A percentile compares a stretch with the other conserved stretches of the same genome.
phyloP scores from a whole-genome alignment of 805 yeast species.

The Ogataea parapolymorpha region DNA sequence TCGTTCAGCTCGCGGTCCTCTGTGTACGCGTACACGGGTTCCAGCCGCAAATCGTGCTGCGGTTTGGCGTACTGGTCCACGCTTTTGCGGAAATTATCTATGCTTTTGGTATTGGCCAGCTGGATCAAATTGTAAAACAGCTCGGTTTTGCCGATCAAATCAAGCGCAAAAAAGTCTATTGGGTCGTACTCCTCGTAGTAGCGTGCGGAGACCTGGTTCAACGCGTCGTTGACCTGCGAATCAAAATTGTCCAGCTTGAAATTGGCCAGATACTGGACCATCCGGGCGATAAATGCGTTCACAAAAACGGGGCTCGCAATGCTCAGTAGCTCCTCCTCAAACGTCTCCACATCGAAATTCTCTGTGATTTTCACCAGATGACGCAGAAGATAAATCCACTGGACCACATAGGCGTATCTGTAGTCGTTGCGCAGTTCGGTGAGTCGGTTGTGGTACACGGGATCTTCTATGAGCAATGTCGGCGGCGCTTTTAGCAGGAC shows the following conservation, averaged over 20 bases:
- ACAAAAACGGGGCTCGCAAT: slow-evolving; percentile 40
- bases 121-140: slow-evolving; percentile 40
- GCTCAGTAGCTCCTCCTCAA: slow-evolving; percentile 60
- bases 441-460: slow-evolving; percentile 30
- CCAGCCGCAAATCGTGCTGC: slow-evolving; percentile 23
- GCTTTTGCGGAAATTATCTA: slow-evolving; percentile 46
- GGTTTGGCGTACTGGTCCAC: slow-evolving; percentile 38
- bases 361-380: slow-evolving; percentile 51
- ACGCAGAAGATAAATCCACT: slow-evolving; percentile 56
- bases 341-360: slow-evolving; percentile 52
- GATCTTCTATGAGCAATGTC: slow-evolving; percentile 37
- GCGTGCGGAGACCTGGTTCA: slow-evolving; percentile 8
- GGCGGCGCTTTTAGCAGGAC: slow-evolving; percentile 40
- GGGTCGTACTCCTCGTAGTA: slow-evolving; percentile 6
- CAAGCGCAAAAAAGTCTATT: slow-evolving; percentile 28
- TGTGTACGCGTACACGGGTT: slow-evolving; percentile 19
- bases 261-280: slow-evolving; percentile 41
- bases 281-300: slow-evolving; percentile 41
- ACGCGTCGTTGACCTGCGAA: slow-evolving; percentile 28
- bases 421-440: slow-evolving; percentile 34
- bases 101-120: slow-evolving; percentile 40
- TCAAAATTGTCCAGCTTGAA: slow-evolving; percentile 28
- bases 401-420: slow-evolving; percentile 40
- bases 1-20: slow-evolving; percentile 21
- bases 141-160: slow-evolving; percentile 46